Percentiles rank a stretch among this genome's conserved stretches.
These are phyloP conservation scores for Penicillium corylophilum DNA, from an alignment of 2,329 filamentous ascomycete species.

Conservation along the genomic window DNA sequence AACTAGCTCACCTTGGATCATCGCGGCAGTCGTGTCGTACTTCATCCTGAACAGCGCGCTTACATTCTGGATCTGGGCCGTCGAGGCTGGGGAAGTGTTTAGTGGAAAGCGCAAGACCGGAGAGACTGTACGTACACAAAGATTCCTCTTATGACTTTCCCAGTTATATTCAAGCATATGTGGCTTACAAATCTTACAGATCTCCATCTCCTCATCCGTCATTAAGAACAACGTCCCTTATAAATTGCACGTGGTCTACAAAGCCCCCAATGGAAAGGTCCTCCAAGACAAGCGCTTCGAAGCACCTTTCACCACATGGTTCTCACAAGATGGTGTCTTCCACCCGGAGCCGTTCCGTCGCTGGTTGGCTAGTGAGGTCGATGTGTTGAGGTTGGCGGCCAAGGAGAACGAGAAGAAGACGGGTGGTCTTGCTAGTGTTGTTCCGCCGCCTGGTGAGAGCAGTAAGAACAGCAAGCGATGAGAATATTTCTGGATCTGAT, in stretches of 20 bases:
- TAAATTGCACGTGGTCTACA: constrained; percentile 62
- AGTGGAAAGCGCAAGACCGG: constrained; percentile 69
- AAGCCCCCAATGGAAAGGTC: constrained; percentile 39
- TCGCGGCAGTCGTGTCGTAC: constrained; percentile 76
- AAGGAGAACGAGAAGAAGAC: constrained; percentile 37
- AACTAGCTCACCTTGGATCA: constrained; percentile 74
- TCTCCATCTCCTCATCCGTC: constrained; percentile 69
- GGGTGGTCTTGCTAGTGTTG: constrained; percentile 22
- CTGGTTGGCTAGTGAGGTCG: constrained; percentile 60
- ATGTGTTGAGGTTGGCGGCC: constrained; percentile 53
- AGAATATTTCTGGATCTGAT: constrained; percentile 6
- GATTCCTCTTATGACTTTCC: not conserved
- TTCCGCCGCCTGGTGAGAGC: constrained; percentile 13
- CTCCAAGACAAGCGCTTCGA: constrained; percentile 51
- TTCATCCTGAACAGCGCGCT: constrained; percentile 73
- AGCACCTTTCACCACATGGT: constrained; percentile 62
- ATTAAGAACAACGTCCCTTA: constrained; percentile 83
- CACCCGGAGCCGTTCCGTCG: constrained; percentile 61
- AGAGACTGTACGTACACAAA: constrained; percentile 53
- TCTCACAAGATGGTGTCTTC: constrained; percentile 57
- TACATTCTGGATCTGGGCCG: constrained; percentile 78
- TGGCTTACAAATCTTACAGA: constrained; percentile 46
- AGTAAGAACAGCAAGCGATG: constrained; percentile 12
- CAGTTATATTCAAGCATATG: not conserved
- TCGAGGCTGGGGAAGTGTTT: constrained; percentile 82